Percentiles rank a stretch among this genome's conserved stretches.
Conservation (phyloP, 345 rosid species). For the Eucalyptus curtisii region DNA sequence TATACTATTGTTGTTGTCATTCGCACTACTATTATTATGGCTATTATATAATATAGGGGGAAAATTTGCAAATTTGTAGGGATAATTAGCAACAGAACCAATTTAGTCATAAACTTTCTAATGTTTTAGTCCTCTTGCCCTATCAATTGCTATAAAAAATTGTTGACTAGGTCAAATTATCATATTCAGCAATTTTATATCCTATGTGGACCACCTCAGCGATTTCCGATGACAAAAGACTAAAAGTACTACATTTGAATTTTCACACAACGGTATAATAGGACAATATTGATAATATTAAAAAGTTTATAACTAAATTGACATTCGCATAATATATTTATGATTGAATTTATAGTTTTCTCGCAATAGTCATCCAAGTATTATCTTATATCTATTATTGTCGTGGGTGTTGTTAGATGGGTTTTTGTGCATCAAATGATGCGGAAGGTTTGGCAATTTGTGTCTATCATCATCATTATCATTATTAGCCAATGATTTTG, state of each 20-base stretch:
- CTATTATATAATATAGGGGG: accelerated
- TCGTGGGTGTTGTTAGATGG: neutral
- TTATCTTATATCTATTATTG: neutral
- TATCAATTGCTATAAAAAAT: accelerated
- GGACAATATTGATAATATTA: neutral
- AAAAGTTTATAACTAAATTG: accelerated
- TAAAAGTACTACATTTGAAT: neutral
- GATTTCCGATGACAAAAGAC: accelerated
- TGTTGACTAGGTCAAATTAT: accelerated
- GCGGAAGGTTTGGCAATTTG: neutral
- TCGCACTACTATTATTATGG: neutral
- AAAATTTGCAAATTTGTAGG: neutral
- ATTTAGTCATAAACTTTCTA: neutral
- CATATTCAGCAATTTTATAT: too few species aligned
- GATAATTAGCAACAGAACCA: neutral
- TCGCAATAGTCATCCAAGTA: neutral
- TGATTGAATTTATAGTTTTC: neutral
- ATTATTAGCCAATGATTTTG: neutral
- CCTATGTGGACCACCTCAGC: accelerated
- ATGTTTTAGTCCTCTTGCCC: neutral
- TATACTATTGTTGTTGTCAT: neutral
- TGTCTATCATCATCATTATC: neutral
- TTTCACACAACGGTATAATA: accelerated
- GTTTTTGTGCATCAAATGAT: neutral
- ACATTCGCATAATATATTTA: accelerated